phyloP scores from a whole-genome alignment of 331 rosid genomes.

The Quercus tomentella region DNA sequence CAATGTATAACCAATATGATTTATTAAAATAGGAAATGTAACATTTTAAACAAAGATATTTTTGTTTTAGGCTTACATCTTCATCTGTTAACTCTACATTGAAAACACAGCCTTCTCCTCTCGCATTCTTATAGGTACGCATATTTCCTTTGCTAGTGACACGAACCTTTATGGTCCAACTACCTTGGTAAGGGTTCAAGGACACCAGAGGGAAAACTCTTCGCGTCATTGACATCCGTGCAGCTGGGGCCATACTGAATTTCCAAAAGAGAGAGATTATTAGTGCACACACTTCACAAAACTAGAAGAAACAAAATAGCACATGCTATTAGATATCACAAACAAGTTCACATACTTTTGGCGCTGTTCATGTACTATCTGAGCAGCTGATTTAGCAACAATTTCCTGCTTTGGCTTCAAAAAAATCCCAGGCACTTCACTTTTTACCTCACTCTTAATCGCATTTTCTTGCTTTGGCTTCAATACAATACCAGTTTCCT shows the following conservation, averaged over 20 bases:
- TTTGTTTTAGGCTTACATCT: slow-evolving; percentile 49
- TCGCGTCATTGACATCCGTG: slow-evolving; percentile 87
- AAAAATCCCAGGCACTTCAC: slow-evolving; percentile 38
- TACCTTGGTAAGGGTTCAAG: slow-evolving; percentile 86
- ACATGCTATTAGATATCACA: background rate
- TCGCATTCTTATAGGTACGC: slow-evolving; percentile 79
- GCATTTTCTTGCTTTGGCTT: slow-evolving; percentile 39
- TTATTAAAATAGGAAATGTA: background rate
- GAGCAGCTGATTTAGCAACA: slow-evolving; percentile 79
- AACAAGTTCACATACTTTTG: slow-evolving; percentile 46
- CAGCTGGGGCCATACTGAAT: slow-evolving; percentile 73
- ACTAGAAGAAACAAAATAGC: background rate
- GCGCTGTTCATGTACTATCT: slow-evolving; percentile 76
- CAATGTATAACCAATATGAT: background rate
- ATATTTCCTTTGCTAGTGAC: slow-evolving; percentile 79
- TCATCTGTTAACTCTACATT: slow-evolving; percentile 94
- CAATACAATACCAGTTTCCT: slow-evolving; percentile 24
- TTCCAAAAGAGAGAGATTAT: background rate
- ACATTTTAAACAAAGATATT: background rate
- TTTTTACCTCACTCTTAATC: slow-evolving; percentile 27
- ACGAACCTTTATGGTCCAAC: slow-evolving; percentile 90
- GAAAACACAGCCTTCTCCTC: slow-evolving; percentile 97
- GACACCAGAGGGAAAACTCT: slow-evolving; percentile 90
- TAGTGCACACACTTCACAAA: background rate
- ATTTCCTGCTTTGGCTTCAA: slow-evolving; percentile 70